These are phyloP conservation scores for Neonectria sp. DNA, from an alignment of 2,329 filamentous ascomycete genomes.

Conservation along the genomic window DNA sequence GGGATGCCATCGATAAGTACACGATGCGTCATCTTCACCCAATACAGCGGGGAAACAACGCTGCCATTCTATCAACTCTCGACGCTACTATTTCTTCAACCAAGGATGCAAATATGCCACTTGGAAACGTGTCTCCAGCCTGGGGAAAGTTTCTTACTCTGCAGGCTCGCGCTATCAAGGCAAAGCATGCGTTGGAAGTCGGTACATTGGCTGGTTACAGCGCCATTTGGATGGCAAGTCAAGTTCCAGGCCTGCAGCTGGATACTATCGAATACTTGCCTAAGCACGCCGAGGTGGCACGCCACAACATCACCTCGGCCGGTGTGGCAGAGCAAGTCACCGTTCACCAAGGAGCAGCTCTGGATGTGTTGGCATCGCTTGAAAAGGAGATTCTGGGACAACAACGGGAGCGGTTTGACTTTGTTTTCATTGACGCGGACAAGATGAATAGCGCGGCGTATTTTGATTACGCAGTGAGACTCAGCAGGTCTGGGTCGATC, in stretches of 20 bases:
- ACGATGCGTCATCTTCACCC: background rate
- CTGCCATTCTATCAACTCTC: background rate
- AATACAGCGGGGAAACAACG: background rate
- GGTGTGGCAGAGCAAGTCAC: slow-evolving; percentile 5
- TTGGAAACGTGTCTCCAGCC: slow-evolving; percentile 14
- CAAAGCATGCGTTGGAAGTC: slow-evolving; percentile 16
- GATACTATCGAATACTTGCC: slow-evolving; percentile 14
- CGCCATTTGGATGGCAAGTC: slow-evolving; percentile 22
- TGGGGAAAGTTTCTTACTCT: slow-evolving; percentile 25
- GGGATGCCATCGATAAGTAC: background rate
- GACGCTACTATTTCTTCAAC: background rate
- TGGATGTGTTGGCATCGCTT: slow-evolving; percentile 14
- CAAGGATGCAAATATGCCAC: slow-evolving; percentile 4
- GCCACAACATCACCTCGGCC: slow-evolving; percentile 6
- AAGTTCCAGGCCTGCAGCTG: background rate
- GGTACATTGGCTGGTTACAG: slow-evolving; percentile 24
- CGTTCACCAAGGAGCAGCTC: slow-evolving; percentile 5
- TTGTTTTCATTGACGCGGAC: slow-evolving; percentile 23
- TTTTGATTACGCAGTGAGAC: slow-evolving; percentile 18
- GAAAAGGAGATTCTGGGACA: background rate
- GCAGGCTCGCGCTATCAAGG: slow-evolving; percentile 15
- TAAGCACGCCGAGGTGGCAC: slow-evolving; percentile 23
- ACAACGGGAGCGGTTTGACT: slow-evolving; percentile 1
- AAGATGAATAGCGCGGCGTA: slow-evolving; percentile 21
- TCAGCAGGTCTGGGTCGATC: slow-evolving; percentile 11